A percentile compares a stretch with the other conserved stretches of the same genome.
Conservation (phyloP, 73 alveolate genomes). For the Paramecium octaurelia region DNA sequence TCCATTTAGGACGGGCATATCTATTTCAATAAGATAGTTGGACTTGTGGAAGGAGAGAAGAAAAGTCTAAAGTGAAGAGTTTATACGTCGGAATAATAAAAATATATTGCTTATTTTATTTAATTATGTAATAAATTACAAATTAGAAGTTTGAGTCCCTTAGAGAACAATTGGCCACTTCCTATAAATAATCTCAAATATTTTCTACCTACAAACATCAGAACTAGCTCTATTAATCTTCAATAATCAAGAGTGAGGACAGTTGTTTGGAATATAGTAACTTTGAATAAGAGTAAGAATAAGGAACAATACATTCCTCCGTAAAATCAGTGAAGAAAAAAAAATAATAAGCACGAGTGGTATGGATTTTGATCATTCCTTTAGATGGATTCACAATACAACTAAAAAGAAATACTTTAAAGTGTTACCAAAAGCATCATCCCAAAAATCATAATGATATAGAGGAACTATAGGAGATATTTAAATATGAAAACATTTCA, state of each 20-base stretch:
- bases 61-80: background rate
- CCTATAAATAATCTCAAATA: background rate
- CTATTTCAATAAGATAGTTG: slow-evolving; percentile 71
- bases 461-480: background rate
- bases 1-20: slow-evolving; percentile 68
- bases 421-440: background rate
- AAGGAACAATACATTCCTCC: background rate
- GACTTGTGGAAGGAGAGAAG: background rate
- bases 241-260: background rate
- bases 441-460: background rate
- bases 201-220: background rate
- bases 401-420: background rate
- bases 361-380: background rate
- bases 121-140: background rate
- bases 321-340: background rate
- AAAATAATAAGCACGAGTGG: background rate
- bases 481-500: background rate
- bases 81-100: background rate
- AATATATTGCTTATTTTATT: background rate
- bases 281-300: background rate
- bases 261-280: background rate
- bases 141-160: background rate
- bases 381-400: background rate
- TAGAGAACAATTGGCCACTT: slow-evolving; percentile 5
- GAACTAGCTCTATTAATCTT: background rate